Evolutionary conservation across 257 asterid genomes (phyloP), one percentile per base, ranked within the genome.

Genomic region (Echites panduratus): DNA sequence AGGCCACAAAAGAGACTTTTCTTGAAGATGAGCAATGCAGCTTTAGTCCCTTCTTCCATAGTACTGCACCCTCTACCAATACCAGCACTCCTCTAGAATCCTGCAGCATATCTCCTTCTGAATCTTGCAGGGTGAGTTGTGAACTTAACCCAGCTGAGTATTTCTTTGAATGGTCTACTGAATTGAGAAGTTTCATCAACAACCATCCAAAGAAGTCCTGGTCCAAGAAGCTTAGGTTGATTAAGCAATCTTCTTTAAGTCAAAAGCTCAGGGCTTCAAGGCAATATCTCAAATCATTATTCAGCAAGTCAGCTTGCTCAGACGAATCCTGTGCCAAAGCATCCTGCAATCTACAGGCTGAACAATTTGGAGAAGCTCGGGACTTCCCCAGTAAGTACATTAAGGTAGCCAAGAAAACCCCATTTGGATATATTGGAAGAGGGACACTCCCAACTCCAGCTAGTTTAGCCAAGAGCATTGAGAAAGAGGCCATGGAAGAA

Each of bases 131-230:
- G 41, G 89, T 78, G 6, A 91, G 97, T 77, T 85, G 88, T 67
- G 98, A 93, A 38, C 88, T 85, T n/a, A 85, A 83, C 72, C 87
- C 92, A 0, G 88, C 86, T 53, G 91, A 91, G 47, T 76, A 76
- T 65, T 89, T 83, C 88, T 87, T 88, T 40, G 87, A 87, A 67
- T 89, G 96, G 97, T 89, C 96, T 0, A 79, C 82, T 54, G 94
- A 91, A 12, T 70, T 88, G n/a, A 84, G 78, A 69, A 73, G 79
- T 44, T 87, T 85, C 77, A 73, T 80, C 68, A 59, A 66, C 61
- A 45, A 59, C 19, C 68, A 79, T 24, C 76, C 86, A 13, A 88
- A 82, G 75, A 84, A 54, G 53, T 76, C 87, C 12, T 84, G 94
- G 85, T 74, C 83, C 72, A 85, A 81, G 75, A 85, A 75, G 53